phyloP scores from a whole-genome alignment of 768 basidiomycete genomes.

The Mycena leptocephala region DNA sequence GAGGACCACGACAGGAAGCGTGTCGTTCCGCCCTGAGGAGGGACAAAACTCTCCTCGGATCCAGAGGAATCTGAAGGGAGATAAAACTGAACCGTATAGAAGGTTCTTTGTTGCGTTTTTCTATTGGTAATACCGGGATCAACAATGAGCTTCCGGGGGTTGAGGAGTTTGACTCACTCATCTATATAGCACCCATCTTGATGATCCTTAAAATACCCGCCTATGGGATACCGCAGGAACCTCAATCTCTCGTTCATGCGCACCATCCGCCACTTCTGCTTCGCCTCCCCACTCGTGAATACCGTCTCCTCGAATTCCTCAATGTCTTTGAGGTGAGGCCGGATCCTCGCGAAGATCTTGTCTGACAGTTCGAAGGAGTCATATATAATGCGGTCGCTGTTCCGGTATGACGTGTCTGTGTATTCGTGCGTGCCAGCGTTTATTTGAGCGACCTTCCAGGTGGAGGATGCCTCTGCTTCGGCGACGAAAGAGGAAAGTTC shows the following conservation, averaged over 20 bases:
- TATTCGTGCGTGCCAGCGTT: constrained; percentile 15
- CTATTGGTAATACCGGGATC: too few relatives aligned
- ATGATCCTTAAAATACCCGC: neutral
- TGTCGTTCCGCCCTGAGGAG: too few relatives aligned
- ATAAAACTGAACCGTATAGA: too few relatives aligned
- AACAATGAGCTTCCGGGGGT: too few relatives aligned
- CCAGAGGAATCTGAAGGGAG: too few relatives aligned
- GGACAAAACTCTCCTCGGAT: too few relatives aligned
- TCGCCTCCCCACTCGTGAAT: constrained; percentile 7
- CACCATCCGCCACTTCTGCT: constrained; percentile 33
- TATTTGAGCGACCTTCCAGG: constrained; percentile 31
- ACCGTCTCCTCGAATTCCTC: constrained; percentile 28
- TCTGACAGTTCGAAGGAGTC: too few relatives aligned
- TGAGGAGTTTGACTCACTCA: too few relatives aligned
- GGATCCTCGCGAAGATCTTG: constrained; percentile 25
- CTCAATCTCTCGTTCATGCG: constrained; percentile 33
- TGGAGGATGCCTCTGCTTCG: constrained; percentile 25
- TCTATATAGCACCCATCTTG: neutral
- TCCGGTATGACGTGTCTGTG: constrained; percentile 28
- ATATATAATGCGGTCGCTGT: constrained; percentile 34
- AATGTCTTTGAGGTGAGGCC: constrained; percentile 27
- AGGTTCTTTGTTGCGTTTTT: too few relatives aligned
- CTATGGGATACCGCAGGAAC: constrained; percentile 26
- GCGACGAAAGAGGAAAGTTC: constrained; percentile 27
- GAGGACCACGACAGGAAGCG: too few relatives aligned